Percentiles rank a stretch among this genome's conserved stretches.
Conservation (phyloP, 2,329 filamentous ascomycete genomes). For the Fusarium sp. region DNA sequence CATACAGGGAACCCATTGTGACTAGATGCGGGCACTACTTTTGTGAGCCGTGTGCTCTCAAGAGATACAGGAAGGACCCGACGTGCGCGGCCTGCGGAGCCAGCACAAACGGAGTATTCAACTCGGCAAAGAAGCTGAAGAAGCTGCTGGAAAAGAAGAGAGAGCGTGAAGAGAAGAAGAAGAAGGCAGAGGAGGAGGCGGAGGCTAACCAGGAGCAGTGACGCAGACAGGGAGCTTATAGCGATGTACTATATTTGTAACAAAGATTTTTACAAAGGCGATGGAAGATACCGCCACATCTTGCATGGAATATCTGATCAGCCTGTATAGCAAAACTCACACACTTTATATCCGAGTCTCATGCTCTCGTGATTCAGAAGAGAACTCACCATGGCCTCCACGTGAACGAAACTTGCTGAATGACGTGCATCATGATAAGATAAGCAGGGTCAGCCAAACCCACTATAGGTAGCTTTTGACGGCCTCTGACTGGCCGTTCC, state of each 20-base stretch:
- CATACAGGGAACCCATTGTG: conserved; percentile 81
- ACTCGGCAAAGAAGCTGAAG: conserved; percentile 82
- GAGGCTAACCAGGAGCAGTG: conserved; percentile 53
- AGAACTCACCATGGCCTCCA: conserved; percentile 5
- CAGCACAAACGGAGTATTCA: conserved; percentile 90
- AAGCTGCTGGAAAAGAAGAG: conserved; percentile 80
- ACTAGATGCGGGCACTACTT: conserved; percentile 97
- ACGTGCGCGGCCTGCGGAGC: conserved; percentile 85
- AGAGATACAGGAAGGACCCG: conserved; percentile 86
- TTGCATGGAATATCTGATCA: not conserved
- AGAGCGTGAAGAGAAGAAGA: conserved; percentile 66
- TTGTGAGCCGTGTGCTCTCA: conserved; percentile 87
- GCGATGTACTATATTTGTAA: not conserved
- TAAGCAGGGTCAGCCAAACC: conserved; percentile 3
- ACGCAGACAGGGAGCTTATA: not conserved
- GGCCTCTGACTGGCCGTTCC: conserved; percentile 16
- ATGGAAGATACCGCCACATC: conserved; percentile 19
- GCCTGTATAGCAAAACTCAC: not conserved
- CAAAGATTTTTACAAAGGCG: not conserved
- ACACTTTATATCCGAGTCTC: not conserved
- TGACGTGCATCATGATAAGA: conserved; percentile 38
- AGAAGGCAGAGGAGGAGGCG: conserved; percentile 62
- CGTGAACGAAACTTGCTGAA: conserved; percentile 23
- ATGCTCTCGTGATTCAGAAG: conserved; percentile 22
- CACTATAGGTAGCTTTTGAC: too few relatives aligned